These are phyloP conservation scores for Hyaloscypha finlandica DNA, from an alignment of 495 filamentous ascomycete genomes.

Conservation along the genomic window DNA sequence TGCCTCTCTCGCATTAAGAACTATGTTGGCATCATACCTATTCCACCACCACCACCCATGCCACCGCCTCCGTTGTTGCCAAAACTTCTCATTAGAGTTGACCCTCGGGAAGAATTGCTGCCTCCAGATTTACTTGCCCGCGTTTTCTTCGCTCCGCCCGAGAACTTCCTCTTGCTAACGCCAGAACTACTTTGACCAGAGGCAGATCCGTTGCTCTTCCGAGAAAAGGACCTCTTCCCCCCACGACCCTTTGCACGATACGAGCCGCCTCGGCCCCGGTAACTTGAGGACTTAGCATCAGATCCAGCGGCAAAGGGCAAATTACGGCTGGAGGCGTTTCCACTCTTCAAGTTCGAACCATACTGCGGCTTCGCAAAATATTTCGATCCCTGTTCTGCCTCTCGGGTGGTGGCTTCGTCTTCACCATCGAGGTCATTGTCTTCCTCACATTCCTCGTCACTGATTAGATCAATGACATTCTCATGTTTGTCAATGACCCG, in stretches of 20 bases:
- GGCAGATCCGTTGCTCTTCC: constrained; percentile 12
- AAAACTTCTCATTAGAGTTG: constrained; percentile 1
- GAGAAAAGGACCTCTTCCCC: not conserved
- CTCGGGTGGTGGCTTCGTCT: not conserved
- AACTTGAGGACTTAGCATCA: not conserved
- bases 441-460: constrained; percentile 53
- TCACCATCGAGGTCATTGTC: constrained; percentile 40
- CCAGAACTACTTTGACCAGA: constrained; percentile 15
- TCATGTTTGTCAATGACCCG: constrained; percentile 47
- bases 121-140: constrained; percentile 1
- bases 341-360: not conserved
- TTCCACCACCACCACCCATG: constrained; percentile 15
- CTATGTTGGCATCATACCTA: constrained; percentile 29
- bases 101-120: constrained; percentile 4
- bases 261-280: not conserved
- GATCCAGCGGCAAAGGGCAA: not conserved
- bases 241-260: constrained; percentile 7
- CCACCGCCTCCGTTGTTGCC: constrained; percentile 18
- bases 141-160: constrained; percentile 14
- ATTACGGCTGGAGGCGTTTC: not conserved
- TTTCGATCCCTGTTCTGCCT: constrained; percentile 15
- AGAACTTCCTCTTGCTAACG: constrained; percentile 12
- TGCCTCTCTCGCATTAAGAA: not conserved
- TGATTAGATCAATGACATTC: constrained; percentile 69
- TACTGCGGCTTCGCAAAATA: constrained; percentile 16